Base-by-base conservation (phyloP, 352 stramenopile species). In the Elongisporangium undulatum region DNA sequence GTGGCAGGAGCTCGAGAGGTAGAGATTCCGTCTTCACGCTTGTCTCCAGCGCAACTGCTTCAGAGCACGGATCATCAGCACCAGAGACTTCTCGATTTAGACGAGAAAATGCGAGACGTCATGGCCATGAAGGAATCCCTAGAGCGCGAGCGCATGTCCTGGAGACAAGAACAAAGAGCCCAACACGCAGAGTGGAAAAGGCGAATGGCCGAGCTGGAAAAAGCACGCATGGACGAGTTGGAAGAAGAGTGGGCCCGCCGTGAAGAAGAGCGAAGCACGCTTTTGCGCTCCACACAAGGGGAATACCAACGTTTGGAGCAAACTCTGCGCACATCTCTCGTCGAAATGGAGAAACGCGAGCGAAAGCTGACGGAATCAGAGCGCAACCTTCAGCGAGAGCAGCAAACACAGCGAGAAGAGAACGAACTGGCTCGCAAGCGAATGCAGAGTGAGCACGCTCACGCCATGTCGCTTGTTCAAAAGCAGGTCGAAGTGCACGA, bases 191-290 rank as follows among this genome's bases (percentile, higher is more conserved):
- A 87, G 54, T 86, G 79, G 75, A 90, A 78, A 61, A 67, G 69
- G 38, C 69, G 75, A 4, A 58, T 87, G 55, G 69, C 78, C 38
- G 77, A 74, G 41, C 72, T 69, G 41, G 80, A 92, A 54, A 87
- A 85, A 20, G 63, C 63, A 12, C 68, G 85, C 6, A 94, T 94
- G 82, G 71, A 85, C 17, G 79, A 89, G 29, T 62, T 94, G 5
- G 82, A 94, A 41, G 77, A 89, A 4, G 82, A 92, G 60, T 92
- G 85, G 85, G 85, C 82, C 12, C 70, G 78, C 13, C 73, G 82
- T 19, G 85, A 92, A 66, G 84, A 92, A 68, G 84, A 94, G 51
- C 69, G 82, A 10, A 88, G 70, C 49, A 67, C 58, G 16, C 63
- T 90, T 22, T 49, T 91, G 6, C 79, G 72, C 6, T 52, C 64